Evolutionary conservation across 208 protist species (phyloP).

Genomic region (Wallacemonas sp.): DNA sequence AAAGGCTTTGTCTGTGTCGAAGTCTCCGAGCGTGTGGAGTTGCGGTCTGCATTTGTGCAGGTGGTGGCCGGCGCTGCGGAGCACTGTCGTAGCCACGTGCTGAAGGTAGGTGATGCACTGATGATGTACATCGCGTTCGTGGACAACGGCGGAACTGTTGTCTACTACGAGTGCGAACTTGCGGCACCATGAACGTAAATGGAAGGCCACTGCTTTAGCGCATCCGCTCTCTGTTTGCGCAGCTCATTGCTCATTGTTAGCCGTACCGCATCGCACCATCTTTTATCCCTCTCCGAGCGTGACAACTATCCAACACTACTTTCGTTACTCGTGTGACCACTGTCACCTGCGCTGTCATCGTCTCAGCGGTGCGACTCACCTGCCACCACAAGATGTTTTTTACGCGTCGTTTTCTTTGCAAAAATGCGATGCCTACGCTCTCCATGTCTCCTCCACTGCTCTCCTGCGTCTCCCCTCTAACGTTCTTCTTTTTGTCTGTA

Average conservation of each 20-base stretch:
- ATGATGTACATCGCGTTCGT: conserved; percentile 48
- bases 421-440: too few relatives aligned
- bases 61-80: not conserved
- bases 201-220: too few relatives aligned
- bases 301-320: too few relatives aligned
- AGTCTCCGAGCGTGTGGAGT: conserved; percentile 13
- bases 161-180: conserved; percentile 49
- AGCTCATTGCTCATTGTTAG: too few relatives aligned
- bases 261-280: too few relatives aligned
- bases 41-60: conserved; percentile 12
- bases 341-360: not conserved
- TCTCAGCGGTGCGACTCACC: not conserved
- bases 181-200: not conserved
- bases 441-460: conserved; percentile 7
- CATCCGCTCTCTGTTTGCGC: too few relatives aligned
- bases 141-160: conserved; percentile 44
- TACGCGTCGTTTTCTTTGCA: not conserved
- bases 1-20: conserved; percentile 40
- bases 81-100: not conserved
- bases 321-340: too few relatives aligned
- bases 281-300: too few relatives aligned
- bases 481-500: too few relatives aligned
- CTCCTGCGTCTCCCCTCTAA: too few relatives aligned
- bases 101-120: not conserved
- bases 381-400: not conserved